Evolutionary conservation across 139 green algal genomes (phyloP).

Genomic region (Chlamydomonas applanata): DNA sequence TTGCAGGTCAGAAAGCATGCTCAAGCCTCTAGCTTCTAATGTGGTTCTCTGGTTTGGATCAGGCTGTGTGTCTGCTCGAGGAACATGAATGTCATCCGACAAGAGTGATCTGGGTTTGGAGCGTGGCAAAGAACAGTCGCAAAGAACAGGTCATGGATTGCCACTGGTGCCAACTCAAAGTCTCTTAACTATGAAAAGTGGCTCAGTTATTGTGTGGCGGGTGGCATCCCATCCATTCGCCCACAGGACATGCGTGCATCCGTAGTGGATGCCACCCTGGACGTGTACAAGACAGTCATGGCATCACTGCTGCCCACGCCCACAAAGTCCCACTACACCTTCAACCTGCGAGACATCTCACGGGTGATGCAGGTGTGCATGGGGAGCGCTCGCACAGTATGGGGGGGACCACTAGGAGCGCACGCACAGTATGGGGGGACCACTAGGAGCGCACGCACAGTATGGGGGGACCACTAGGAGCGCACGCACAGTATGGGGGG

Average conservation of each 20-base stretch:
- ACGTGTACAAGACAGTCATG: conserved; percentile 50
- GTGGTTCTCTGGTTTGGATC: too few relatives aligned
- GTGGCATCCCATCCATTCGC: neutral
- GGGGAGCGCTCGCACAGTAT: conserved; percentile 26
- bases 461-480: too few relatives aligned
- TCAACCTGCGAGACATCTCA: conserved; percentile 83
- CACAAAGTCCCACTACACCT: conserved; percentile 81
- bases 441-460: too few relatives aligned
- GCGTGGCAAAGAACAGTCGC: too few relatives aligned
- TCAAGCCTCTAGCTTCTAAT: too few relatives aligned
- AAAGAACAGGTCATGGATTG: neutral
- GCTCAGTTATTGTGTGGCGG: neutral
- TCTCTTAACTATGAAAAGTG: neutral
- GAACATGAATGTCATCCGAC: too few relatives aligned
- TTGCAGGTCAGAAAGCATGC: too few relatives aligned
- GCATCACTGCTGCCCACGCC: conserved; percentile 71
- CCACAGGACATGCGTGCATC: conserved; percentile 28
- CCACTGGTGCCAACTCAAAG: neutral
- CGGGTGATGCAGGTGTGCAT: conserved; percentile 74
- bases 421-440: too few relatives aligned
- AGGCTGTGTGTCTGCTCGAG: too few relatives aligned
- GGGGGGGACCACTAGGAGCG: too few relatives aligned
- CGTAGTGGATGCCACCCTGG: conserved; percentile 44
- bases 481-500: too few relatives aligned
- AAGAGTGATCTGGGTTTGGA: too few relatives aligned